phyloP scores from a whole-genome alignment of 1,284 basidiomycete species.

The Schizophyllum amplum region DNA sequence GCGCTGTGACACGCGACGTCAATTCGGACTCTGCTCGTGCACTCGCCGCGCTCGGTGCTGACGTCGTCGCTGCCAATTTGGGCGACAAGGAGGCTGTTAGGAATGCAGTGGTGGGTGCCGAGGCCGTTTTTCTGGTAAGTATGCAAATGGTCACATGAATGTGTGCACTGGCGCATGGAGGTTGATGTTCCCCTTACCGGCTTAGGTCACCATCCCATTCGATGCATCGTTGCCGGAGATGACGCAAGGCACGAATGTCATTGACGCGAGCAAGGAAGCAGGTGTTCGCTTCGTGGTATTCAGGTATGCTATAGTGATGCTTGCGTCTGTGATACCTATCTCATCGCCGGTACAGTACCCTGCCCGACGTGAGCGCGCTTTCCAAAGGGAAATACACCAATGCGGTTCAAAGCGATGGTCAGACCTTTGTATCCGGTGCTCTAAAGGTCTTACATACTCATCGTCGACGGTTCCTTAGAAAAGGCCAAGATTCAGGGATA shows the following conservation, averaged over 20 bases:
- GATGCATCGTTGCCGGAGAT: not conserved
- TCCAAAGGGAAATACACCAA: conserved; percentile 4
- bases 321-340: too few relatives aligned
- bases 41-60: conserved; percentile 5
- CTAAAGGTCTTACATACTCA: too few relatives aligned
- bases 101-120: conserved; percentile 6
- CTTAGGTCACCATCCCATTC: not conserved
- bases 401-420: conserved; percentile 5
- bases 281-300: conserved; percentile 10
- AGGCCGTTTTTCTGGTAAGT: conserved; percentile 10
- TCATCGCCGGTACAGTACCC: not conserved
- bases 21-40: conserved; percentile 6
- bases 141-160: not conserved
- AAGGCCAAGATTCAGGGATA: conserved; percentile 9
- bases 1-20: conserved; percentile 13
- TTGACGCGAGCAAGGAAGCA: conserved; percentile 11
- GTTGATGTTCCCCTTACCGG: too few relatives aligned
- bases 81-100: conserved; percentile 2
- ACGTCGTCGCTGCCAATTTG: conserved; percentile 8
- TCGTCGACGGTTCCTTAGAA: conserved; percentile 4
- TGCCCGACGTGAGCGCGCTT: not conserved
- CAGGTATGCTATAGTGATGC: conserved; percentile 2
- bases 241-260: not conserved
- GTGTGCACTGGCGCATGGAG: not conserved
- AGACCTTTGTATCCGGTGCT: too few relatives aligned